These are phyloP conservation scores for Eimeria falciformis DNA, from an alignment of 169 alveolate genomes.

Conservation along the genomic window DNA sequence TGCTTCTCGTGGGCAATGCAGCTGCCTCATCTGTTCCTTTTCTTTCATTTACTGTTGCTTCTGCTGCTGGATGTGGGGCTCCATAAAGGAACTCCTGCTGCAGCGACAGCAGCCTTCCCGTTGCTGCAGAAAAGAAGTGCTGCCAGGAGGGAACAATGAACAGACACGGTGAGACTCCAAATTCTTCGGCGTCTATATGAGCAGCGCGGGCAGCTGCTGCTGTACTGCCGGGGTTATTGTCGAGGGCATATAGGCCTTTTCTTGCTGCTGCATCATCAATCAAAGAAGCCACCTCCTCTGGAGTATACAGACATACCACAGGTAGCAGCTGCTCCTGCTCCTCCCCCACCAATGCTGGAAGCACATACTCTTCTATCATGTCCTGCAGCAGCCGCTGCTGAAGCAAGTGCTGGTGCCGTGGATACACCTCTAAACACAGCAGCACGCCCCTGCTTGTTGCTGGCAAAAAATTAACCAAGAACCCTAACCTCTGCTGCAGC, in stretches of 20 bases:
- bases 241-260: background rate
- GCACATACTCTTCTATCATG: constrained; percentile 33
- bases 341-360: constrained; percentile 48
- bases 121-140: constrained; percentile 45
- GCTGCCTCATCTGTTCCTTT: background rate
- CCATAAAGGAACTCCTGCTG: background rate
- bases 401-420: constrained; percentile 33
- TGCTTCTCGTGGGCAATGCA: background rate
- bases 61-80: background rate
- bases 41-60: background rate
- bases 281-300: constrained; percentile 17
- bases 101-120: constrained; percentile 16
- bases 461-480: constrained; percentile 7
- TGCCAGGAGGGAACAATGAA: constrained; percentile 54
- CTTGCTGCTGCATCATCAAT: constrained; percentile 22
- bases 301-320: constrained; percentile 29
- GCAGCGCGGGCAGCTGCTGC: background rate
- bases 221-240: background rate
- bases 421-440: constrained; percentile 50
- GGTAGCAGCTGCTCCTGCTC: constrained; percentile 39
- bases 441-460: constrained; percentile 17
- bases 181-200: background rate
- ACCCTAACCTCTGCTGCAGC: constrained; percentile 60
- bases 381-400: constrained; percentile 41
- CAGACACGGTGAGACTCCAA: constrained; percentile 23